Percentiles rank a stretch among this genome's conserved stretches.
phyloP scores from a whole-genome alignment of 768 basidiomycete genomes.

The Phylloporus rhodoxanthus region DNA sequence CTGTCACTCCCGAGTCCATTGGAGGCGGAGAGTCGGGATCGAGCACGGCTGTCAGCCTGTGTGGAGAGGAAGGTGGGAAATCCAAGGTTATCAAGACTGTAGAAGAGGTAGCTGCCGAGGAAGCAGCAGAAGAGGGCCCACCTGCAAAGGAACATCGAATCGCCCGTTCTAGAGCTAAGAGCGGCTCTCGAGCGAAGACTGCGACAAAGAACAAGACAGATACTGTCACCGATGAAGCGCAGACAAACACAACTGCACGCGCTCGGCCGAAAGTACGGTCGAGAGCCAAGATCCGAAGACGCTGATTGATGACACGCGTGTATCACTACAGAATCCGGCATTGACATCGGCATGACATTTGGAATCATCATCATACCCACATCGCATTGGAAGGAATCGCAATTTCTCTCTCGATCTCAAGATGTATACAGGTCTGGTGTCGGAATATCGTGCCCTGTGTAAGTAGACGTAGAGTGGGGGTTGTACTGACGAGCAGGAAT shows the following conservation, averaged over 20 bases:
- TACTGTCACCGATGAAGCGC: slow-evolving; percentile 7
- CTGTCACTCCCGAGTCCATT: slow-evolving; percentile 23
- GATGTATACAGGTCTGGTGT: slow-evolving; percentile 16
- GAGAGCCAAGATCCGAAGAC: slow-evolving; percentile 25
- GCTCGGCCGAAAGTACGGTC: slow-evolving; percentile 30
- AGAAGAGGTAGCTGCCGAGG: slow-evolving; percentile 11
- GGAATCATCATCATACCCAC: slow-evolving; percentile 18
- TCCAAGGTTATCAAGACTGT: slow-evolving; percentile 14
- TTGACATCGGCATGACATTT: slow-evolving; percentile 15
- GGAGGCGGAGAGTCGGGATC: slow-evolving; percentile 27
- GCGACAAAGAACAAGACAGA: slow-evolving; percentile 15
- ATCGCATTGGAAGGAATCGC: slow-evolving; percentile 16
- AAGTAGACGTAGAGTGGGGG: slow-evolving; percentile 14
- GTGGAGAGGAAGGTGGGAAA: slow-evolving; percentile 23
- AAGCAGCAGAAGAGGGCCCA: slow-evolving; percentile 12
- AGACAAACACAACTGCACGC: slow-evolving; percentile 18
- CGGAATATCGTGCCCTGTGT: slow-evolving; percentile 3
- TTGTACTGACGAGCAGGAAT: slow-evolving; percentile 17
- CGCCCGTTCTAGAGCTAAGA: slow-evolving; percentile 21
- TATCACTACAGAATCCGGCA: slow-evolving; percentile 11
- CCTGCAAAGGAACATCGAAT: slow-evolving; percentile 17
- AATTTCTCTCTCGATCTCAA: slow-evolving; percentile 20
- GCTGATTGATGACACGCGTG: slow-evolving; percentile 17
- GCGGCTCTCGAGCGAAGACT: slow-evolving; percentile 16
- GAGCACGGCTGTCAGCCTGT: slow-evolving; percentile 31